Percentiles rank a stretch among this genome's conserved stretches.
phyloP scores from a whole-genome alignment of 495 filamentous ascomycete species.

The Diplogelasinospora grovesii region DNA sequence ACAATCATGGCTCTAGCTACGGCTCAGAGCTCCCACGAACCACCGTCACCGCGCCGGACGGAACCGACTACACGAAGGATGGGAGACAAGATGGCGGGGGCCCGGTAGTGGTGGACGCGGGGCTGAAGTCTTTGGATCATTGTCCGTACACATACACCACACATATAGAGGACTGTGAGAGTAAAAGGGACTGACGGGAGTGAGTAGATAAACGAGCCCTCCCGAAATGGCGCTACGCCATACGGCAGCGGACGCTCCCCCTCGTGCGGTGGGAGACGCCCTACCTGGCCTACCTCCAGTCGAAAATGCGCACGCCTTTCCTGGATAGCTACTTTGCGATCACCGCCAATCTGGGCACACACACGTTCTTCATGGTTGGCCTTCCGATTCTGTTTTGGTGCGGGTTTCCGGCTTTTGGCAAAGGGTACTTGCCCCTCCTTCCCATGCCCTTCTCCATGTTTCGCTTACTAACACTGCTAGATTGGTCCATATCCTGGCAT shows the following conservation, averaged over 20 bases:
- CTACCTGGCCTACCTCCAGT: constrained; percentile 80
- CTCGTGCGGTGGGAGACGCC: constrained; percentile 93
- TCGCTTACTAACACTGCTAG: constrained; percentile 32
- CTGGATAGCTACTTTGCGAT: constrained; percentile 95
- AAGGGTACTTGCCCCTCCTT: constrained; percentile 63
- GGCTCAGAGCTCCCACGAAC: constrained; percentile 22
- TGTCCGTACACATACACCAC: too few relatives aligned
- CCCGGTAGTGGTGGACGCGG: constrained; percentile 55
- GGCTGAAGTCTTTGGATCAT: constrained; percentile 65
- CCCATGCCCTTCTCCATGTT: too few relatives aligned
- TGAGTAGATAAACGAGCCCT: constrained; percentile 69
- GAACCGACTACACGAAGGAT: neutral
- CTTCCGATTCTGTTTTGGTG: constrained; percentile 95
- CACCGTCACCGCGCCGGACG: constrained; percentile 9
- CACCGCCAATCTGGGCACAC: constrained; percentile 93
- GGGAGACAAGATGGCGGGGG: constrained; percentile 4
- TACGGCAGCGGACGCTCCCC: constrained; percentile 76
- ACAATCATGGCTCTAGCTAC: constrained; percentile 21
- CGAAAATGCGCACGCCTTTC: constrained; percentile 64
- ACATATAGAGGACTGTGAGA: too few relatives aligned
- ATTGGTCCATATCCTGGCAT: constrained; percentile 79
- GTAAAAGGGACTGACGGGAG: neutral
- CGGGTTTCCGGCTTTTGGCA: constrained; percentile 70
- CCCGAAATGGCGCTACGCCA: constrained; percentile 80
- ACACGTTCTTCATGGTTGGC: constrained; percentile 96